Percentiles rank a stretch among this genome's conserved stretches.
phyloP scores from a whole-genome alignment of 495 filamentous ascomycete genomes.

The Daldinia bambusicola region DNA sequence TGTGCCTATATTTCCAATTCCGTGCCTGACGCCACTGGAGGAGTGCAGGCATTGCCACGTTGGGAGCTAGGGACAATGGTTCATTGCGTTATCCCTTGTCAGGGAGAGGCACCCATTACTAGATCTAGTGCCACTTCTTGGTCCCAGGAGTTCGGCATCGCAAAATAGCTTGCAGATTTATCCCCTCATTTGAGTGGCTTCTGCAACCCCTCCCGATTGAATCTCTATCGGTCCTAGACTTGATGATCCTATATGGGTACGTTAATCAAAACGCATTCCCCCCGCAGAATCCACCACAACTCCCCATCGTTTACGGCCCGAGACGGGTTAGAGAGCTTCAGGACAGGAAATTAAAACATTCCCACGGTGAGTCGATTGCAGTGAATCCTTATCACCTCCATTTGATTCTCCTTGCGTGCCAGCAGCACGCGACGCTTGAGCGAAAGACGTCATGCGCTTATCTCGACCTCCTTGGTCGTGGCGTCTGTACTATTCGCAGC shows the following conservation, averaged over 20 bases:
- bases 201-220: constrained; percentile 37
- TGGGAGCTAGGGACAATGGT: constrained; percentile 44
- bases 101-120: constrained; percentile 41
- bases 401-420: constrained; percentile 58
- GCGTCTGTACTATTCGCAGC: constrained; percentile 42
- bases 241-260: constrained; percentile 45
- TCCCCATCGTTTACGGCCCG: constrained; percentile 29
- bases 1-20: constrained; percentile 38
- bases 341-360: constrained; percentile 47
- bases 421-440: constrained; percentile 35
- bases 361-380: constrained; percentile 41
- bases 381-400: constrained; percentile 35
- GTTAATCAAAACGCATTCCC: constrained; percentile 52
- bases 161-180: constrained; percentile 38
- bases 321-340: constrained; percentile 28
- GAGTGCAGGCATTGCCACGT: constrained; percentile 45
- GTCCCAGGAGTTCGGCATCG: constrained; percentile 40
- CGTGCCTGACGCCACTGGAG: constrained; percentile 41
- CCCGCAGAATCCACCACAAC: constrained; percentile 20
- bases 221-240: constrained; percentile 40
- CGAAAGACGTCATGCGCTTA: constrained; percentile 31
- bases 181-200: constrained; percentile 36
- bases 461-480: constrained; percentile 32
- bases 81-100: constrained; percentile 49
- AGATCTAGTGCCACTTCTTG: constrained; percentile 32